Percentiles rank a stretch among this genome's conserved stretches.
phyloP scores from a whole-genome alignment of 305 asterid species.

The Fraxinus sp. region DNA sequence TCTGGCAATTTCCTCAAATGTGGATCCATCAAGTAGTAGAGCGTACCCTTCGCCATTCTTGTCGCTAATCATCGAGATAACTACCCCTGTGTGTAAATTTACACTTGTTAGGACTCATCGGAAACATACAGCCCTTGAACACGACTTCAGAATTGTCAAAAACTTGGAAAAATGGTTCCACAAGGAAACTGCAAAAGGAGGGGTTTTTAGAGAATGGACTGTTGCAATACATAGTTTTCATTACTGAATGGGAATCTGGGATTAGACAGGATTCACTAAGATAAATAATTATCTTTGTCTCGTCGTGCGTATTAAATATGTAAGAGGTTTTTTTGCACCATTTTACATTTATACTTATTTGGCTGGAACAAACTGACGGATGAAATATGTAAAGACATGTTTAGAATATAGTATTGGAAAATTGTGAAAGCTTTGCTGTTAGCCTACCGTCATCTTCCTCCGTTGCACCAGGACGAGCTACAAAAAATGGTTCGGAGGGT shows the following conservation, averaged over 20 bases:
- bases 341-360: background rate
- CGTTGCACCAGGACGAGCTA: conserved; percentile 73
- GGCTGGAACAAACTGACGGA: background rate
- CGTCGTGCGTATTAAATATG: background rate
- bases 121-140: background rate
- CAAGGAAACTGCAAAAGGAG: background rate
- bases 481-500: conserved; percentile 91
- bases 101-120: background rate
- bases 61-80: conserved; percentile 75
- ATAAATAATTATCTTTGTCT: background rate
- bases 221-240: background rate
- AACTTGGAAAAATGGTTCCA: background rate
- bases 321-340: background rate
- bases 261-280: background rate
- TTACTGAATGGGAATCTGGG: background rate
- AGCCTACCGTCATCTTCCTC: conserved; percentile 83
- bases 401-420: too few relatives aligned
- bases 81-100: conserved; percentile 55
- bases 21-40: conserved; percentile 65
- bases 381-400: background rate
- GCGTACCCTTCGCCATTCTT: conserved; percentile 88
- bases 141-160: background rate
- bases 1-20: conserved; percentile 86
- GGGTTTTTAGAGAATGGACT: background rate
- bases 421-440: background rate